These are phyloP conservation scores for Neofusicoccum ribis DNA, from an alignment of 2,329 filamentous ascomycete genomes.

Conservation along the genomic window DNA sequence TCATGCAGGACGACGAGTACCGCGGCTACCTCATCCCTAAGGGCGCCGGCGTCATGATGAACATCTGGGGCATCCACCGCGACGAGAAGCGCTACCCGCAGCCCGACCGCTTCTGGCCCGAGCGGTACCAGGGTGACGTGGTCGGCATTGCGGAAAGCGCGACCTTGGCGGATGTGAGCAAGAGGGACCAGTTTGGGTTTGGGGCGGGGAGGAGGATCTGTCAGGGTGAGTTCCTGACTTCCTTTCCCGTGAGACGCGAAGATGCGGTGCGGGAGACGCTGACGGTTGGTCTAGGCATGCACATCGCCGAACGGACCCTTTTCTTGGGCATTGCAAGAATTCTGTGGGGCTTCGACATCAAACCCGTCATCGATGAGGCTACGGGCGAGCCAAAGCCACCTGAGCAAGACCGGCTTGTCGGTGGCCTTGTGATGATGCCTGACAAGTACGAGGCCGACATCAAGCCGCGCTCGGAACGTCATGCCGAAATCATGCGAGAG, in stretches of 20 bases:
- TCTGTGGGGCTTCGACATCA: constrained; percentile 21
- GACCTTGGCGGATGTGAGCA: constrained; percentile 35
- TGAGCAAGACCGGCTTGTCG: constrained; percentile 23
- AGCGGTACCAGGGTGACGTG: constrained; percentile 26
- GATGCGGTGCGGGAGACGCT: background rate
- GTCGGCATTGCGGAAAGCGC: constrained; percentile 35
- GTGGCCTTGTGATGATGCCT: constrained; percentile 26
- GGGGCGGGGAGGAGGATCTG: constrained; percentile 56
- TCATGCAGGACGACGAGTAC: constrained; percentile 30
- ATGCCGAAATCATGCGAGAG: constrained; percentile 18
- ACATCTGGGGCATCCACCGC: constrained; percentile 38
- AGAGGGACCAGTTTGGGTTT: constrained; percentile 53
- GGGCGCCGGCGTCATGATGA: constrained; percentile 35
- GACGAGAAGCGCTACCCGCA: constrained; percentile 24
- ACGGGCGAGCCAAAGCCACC: background rate
- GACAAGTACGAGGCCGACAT: constrained; percentile 26
- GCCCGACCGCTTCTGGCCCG: constrained; percentile 24
- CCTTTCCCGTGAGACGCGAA: background rate
- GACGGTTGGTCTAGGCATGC: constrained; percentile 8
- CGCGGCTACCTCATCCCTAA: constrained; percentile 40
- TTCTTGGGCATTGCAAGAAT: constrained; percentile 19
- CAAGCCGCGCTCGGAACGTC: constrained; percentile 22
- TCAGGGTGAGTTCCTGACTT: constrained; percentile 38
- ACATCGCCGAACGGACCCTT: constrained; percentile 20
- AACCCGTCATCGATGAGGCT: background rate